Base-by-base conservation (phyloP, 2,329 filamentous ascomycete genomes). In the Colletotrichum tamarilloi region DNA sequence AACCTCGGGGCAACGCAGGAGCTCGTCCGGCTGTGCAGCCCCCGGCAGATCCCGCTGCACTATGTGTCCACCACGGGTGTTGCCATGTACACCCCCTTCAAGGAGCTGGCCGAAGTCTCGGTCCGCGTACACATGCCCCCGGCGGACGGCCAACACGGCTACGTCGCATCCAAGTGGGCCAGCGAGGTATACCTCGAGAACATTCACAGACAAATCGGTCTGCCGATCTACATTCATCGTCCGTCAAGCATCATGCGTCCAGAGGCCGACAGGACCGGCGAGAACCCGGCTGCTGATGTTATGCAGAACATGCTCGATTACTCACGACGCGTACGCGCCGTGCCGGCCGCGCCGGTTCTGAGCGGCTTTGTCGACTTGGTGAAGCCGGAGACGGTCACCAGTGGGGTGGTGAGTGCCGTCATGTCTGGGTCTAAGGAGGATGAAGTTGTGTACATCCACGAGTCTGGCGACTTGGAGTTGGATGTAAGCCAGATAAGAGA, bases 51-150 rank as follows among this genome's bases (percentile, higher is more conserved):
- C 1, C 80, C 83, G 1, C 26, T 86, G 26, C 83, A 85, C 73
- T 85, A 77, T 63, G 68, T 85, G 2, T 86, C 84, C 0, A 80
- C 79, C 0, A 78, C 75, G 3, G 76, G 74, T 3, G 78, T 80
- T 19, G 65, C 76, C 60, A 52, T 58, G 28, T 32, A 26, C 28
- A n/a, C 19, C 16, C 66, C 65, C 19, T 35, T 62, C 6, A 28
- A 68, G 38, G 60, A 46, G 35, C 56, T 71, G 28, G 57, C 71
- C 2, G 68, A 70, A 16, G 26, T 30, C 8, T 78, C 77, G 1
- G 70, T 76, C 30, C 49, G 49, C 56, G 26, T 75, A 4, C 30
- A 9, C 2, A 46, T 4, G 58, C 64, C 59, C 22, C 19, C 72
- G 75, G 4, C 75, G 1, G 74, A 79, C 64, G 78, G 78, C 16